Conservation (phyloP, 768 basidiomycete species). For the Dendrothele bispora region DNA sequence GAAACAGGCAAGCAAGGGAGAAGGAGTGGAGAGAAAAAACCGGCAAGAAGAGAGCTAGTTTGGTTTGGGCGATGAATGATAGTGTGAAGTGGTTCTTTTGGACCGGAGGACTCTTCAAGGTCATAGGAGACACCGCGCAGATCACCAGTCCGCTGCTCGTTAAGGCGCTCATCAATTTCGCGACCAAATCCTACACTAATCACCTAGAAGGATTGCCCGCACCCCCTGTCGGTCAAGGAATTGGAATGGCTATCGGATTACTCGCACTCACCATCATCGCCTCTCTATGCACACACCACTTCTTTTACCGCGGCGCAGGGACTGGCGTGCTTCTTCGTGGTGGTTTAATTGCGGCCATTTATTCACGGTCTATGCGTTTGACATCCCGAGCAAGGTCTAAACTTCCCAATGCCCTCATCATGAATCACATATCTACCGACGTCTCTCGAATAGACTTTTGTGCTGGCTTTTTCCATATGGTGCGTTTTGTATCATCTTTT, state of each 20-base stretch:
- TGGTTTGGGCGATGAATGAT: constrained; percentile 72
- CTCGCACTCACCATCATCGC: constrained; percentile 66
- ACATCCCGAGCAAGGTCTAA: constrained; percentile 78
- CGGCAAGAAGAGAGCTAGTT: constrained; percentile 63
- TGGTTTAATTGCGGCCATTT: constrained; percentile 87
- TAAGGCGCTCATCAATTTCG: constrained; percentile 77
- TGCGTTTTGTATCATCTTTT: constrained; percentile 13
- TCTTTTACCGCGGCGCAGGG: constrained; percentile 74
- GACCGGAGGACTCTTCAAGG: constrained; percentile 59
- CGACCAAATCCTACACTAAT: constrained; percentile 56
- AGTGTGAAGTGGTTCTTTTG: constrained; percentile 80
- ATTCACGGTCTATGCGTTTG: constrained; percentile 72
- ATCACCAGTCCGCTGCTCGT: constrained; percentile 76
- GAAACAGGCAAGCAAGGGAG: constrained; percentile 54
- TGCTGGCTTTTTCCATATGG: constrained; percentile 77
- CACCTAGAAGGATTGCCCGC: constrained; percentile 35
- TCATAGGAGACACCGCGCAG: constrained; percentile 70
- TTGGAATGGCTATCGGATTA: constrained; percentile 62
- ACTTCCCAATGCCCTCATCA: constrained; percentile 84
- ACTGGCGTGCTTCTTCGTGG: constrained; percentile 81
- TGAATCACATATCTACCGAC: constrained; percentile 93
- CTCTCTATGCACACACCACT: constrained; percentile 75
- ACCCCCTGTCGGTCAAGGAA: constrained; percentile 51
- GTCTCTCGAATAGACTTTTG: constrained; percentile 91
- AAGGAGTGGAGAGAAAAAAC: constrained; percentile 62